Evolutionary conservation across 495 filamentous ascomycete genomes (phyloP).

Genomic region (Parathielavia hyrcaniae): DNA sequence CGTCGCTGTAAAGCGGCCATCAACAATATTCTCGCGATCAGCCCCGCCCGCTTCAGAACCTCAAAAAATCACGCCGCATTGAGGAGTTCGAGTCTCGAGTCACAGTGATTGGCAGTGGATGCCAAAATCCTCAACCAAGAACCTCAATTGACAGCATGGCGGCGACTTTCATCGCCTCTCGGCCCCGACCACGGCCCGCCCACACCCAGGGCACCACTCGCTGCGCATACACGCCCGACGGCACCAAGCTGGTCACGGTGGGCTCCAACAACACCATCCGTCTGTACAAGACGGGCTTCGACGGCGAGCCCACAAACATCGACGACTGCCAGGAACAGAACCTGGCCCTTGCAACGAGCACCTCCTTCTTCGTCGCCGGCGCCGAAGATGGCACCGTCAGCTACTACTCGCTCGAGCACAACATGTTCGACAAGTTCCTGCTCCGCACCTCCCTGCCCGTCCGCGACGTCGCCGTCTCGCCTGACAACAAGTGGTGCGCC

Average conservation of each 20-base stretch:
- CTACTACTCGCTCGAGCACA: constrained; percentile 72
- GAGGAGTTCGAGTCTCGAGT: not conserved
- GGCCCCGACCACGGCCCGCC: constrained; percentile 45
- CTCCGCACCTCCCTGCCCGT: constrained; percentile 76
- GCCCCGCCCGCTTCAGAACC: not conserved
- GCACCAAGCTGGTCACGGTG: constrained; percentile 64
- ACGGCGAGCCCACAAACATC: constrained; percentile 84
- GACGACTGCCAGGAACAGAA: constrained; percentile 83
- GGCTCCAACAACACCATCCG: constrained; percentile 87
- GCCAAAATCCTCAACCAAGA: not conserved
- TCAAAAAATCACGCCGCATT: not conserved
- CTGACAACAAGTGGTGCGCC: constrained; percentile 79
- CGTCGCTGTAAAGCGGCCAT: no score
- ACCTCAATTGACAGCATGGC: constrained; percentile 36
- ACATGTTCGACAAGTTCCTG: constrained; percentile 70
- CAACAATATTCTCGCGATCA: no score
- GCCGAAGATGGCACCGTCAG: constrained; percentile 91
- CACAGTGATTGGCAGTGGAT: not conserved
- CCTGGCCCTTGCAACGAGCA: constrained; percentile 65
- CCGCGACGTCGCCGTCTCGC: constrained; percentile 76
- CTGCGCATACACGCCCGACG: constrained; percentile 52
- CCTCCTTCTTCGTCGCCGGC: constrained; percentile 79
- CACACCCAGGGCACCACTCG: constrained; percentile 50
- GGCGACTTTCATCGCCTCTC: constrained; percentile 42
- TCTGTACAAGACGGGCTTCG: constrained; percentile 80